Conservation (phyloP, 805 yeast genomes). For the Phaffomyces opuntiae region DNA sequence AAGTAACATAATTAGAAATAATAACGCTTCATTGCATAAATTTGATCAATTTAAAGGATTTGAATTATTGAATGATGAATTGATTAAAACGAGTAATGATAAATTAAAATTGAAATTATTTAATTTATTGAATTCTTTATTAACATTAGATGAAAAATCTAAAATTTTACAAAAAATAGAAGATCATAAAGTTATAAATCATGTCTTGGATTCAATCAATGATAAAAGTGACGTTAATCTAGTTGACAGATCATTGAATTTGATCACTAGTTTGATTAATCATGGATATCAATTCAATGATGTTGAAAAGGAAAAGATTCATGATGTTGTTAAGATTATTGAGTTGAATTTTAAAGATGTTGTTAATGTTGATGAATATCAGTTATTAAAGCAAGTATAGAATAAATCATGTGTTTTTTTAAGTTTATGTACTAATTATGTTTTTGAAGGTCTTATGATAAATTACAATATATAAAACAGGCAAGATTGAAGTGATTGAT, state of each 20-base stretch:
- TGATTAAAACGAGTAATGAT: conserved; percentile 18
- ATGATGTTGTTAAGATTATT: conserved; percentile 30
- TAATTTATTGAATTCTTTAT: conserved; percentile 51
- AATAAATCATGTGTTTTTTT: neutral
- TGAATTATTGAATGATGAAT: conserved; percentile 35
- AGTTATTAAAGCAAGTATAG: conserved; percentile 39
- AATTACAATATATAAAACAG: conserved; percentile 15
- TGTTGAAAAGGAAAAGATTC: conserved; percentile 33
- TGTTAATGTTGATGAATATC: conserved; percentile 48
- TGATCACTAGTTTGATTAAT: conserved; percentile 39
- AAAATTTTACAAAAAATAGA: conserved; percentile 34
- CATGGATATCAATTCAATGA: conserved; percentile 39
- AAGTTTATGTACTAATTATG: conserved; percentile 8
- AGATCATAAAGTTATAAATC: conserved; percentile 21
- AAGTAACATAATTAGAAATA: conserved; percentile 67
- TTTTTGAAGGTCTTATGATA: conserved; percentile 13
- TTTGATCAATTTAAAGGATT: conserved; percentile 63
- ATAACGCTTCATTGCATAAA: conserved; percentile 41
- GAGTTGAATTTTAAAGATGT: conserved; percentile 36
- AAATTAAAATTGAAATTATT: conserved; percentile 47
- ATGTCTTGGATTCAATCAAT: conserved; percentile 22
- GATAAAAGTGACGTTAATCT: conserved; percentile 35
- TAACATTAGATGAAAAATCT: conserved; percentile 41
- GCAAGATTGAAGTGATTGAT: conserved; percentile 5
- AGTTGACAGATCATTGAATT: conserved; percentile 49